These are phyloP conservation scores for Solanum hybrid DNA, from an alignment of 305 asterid genomes.

Conservation along the genomic window DNA sequence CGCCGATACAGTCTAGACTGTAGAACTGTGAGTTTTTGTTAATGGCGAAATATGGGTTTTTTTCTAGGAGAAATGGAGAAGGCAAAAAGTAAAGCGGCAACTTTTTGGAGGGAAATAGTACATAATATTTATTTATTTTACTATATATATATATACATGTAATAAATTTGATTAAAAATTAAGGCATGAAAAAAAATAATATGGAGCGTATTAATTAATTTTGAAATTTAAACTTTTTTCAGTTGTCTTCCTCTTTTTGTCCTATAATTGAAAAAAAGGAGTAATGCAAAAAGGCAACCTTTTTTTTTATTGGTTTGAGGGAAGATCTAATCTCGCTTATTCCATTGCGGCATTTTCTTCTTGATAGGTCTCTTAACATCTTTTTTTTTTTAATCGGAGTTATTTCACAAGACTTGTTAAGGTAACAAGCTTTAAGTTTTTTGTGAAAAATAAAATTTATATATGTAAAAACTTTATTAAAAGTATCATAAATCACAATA, in stretches of 20 bases:
- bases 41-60: not conserved
- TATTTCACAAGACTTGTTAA: not conserved
- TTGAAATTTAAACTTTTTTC: no score
- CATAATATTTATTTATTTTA: no score
- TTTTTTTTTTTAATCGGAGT: not conserved
- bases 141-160: not conserved
- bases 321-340: not conserved
- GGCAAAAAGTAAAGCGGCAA: not conserved
- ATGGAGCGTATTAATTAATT: not conserved
- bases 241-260: not conserved
- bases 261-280: not conserved
- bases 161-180: no score
- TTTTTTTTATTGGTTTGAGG: not conserved
- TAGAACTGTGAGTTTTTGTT: not conserved
- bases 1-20: not conserved
- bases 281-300: fast-evolving
- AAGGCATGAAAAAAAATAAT: not conserved
- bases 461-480: not conserved
- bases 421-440: not conserved
- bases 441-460: not conserved
- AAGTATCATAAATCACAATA: not conserved
- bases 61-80: not conserved
- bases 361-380: not conserved
- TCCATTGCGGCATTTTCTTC: not conserved
- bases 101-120: not conserved